phyloP scores from a whole-genome alignment of 1,139 yeast species.

The Suhomyces taliae region DNA sequence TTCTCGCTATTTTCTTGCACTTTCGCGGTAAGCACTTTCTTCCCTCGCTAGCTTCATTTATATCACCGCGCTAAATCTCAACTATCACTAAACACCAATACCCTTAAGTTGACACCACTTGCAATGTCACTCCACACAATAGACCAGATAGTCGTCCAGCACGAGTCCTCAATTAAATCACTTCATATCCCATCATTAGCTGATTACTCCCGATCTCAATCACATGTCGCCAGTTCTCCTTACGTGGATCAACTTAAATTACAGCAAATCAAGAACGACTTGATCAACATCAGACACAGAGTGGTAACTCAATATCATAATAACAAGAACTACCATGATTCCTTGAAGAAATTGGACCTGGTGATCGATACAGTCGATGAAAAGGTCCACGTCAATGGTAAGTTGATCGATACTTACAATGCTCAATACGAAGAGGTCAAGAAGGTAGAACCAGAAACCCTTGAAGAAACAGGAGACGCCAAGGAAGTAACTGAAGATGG shows the following conservation, averaged over 20 bases:
- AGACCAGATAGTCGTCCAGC: conserved; percentile 11
- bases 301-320: conserved; percentile 9
- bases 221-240: conserved; percentile 19
- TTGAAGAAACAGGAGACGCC: conserved; percentile 2
- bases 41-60: too few relatives aligned
- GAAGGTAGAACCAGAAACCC: conserved; percentile 1
- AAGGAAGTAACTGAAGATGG: conserved; percentile 16
- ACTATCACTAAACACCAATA: not conserved
- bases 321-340: conserved; percentile 13
- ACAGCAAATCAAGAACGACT: conserved; percentile 16
- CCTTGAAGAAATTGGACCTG: conserved; percentile 12
- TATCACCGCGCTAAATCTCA: too few relatives aligned
- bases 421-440: conserved; percentile 5
- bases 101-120: not conserved
- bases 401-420: conserved; percentile 17
- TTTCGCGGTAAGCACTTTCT: too few relatives aligned
- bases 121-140: conserved; percentile 9
- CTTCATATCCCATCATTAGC: conserved; percentile 17
- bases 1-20: too few relatives aligned
- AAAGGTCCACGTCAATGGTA: conserved; percentile 21
- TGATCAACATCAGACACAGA: conserved; percentile 6
- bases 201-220: conserved; percentile 3
- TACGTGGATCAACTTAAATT: conserved; percentile 25
- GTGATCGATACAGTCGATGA: conserved; percentile 24
- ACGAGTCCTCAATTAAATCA: conserved; percentile 14